These are phyloP conservation scores for Fusarium multiceps DNA, from an alignment of 2,329 filamentous ascomycete genomes.

Conservation along the genomic window DNA sequence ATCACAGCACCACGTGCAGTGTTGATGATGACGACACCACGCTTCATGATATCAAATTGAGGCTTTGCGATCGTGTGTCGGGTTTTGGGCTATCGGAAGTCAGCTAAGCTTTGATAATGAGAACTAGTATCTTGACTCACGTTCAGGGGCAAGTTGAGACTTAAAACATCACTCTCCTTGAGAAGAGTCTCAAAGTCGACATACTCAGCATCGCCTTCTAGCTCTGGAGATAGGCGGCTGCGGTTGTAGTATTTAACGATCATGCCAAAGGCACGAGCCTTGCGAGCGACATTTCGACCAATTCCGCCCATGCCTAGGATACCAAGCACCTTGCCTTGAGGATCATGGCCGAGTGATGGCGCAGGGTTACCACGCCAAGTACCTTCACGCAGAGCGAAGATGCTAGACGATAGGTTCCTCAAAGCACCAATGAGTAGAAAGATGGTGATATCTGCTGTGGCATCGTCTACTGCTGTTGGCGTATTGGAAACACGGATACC, in stretches of 20 bases:
- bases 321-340: conserved; percentile 80
- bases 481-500: conserved; percentile 81
- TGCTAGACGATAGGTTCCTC: conserved; percentile 75
- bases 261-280: conserved; percentile 82
- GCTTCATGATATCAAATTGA: conserved; percentile 83
- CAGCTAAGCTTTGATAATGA: not conserved
- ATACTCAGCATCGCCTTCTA: conserved; percentile 70
- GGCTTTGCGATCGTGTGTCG: conserved; percentile 77
- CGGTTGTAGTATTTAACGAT: conserved; percentile 80
- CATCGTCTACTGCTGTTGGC: conserved; percentile 83
- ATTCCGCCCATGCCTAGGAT: conserved; percentile 91
- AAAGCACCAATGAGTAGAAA: conserved; percentile 85
- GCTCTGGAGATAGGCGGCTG: conserved; percentile 65
- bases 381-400: conserved; percentile 72
- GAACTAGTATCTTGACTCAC: conserved; percentile 59
- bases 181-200: conserved; percentile 80
- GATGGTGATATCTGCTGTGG: conserved; percentile 83
- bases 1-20: conserved; percentile 86
- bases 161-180: conserved; percentile 77
- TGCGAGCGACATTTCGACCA: conserved; percentile 79
- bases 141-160: conserved; percentile 83
- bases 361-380: conserved; percentile 72
- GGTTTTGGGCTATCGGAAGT: conserved; percentile 63
- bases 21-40: conserved; percentile 81
- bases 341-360: conserved; percentile 77